Evolutionary conservation across 164 flowering plant species (phyloP), one percentile per base, ranked within the genome.

Genomic region (Protea cynaroides): DNA sequence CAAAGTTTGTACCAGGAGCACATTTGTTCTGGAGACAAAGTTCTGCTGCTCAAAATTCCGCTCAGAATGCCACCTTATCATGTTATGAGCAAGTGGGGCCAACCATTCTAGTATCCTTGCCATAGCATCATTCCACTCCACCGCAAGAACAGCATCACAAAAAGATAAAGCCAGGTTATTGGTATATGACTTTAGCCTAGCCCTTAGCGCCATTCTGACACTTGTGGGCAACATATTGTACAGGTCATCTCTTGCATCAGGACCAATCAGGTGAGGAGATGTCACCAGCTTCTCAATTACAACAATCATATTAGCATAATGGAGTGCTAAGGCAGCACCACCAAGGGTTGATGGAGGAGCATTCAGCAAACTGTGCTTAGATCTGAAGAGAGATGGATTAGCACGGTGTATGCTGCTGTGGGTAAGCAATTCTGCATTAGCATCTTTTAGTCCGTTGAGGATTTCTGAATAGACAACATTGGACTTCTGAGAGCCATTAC

Each of bases 1-100:
- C 66, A 95, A 59, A 18, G 99, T 92, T 72, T 95, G 99, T 7
- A 95, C 84, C 67, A 95, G 75, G 64, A 95, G 94, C 62, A 92
- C 96, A 69, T 88, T 95, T 3, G 95, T 84, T 53, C 90, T 69
- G 1, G 74, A 58, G 22, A 87, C 85, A 52, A 88, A 86, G 15
- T 90, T 96, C 22, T 87, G 92, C 59, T 92, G 97, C 82, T 90
- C 98, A 59, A 90, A 82, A 75, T 88, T 95, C 8, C 97, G 86
- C 71, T 95, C 99, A 4, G 92, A 90, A 63, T 95, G 99, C 99
- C 99, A 95, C 71, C 88, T 73, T 72, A 95, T 92, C 98, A 84
- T 95, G 79, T 88, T 88, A 72, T 88, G 96, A 0, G 98, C 99
- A 37, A 95, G 69, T 1, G 98, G 99, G 2, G 87, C 88, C 46